phyloP scores from a whole-genome alignment of 306 rosid species.

The Cucumis cinereus region DNA sequence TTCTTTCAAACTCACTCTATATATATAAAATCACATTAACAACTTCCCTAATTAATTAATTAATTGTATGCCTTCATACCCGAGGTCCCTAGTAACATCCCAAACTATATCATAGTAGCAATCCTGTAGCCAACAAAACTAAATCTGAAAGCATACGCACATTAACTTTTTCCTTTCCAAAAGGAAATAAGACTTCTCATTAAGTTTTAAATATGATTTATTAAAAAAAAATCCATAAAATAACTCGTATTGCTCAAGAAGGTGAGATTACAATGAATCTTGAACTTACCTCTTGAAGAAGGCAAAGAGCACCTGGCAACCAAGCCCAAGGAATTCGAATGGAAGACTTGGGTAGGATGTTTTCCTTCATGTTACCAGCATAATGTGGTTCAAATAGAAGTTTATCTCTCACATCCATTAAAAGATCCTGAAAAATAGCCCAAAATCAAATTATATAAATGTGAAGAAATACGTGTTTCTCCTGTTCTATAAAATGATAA shows the following conservation, averaged over 20 bases:
- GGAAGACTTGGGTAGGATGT: slow-evolving; percentile 72
- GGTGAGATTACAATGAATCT: neutral
- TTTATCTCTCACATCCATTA: slow-evolving; percentile 90
- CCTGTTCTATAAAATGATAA: neutral
- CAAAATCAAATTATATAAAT: neutral
- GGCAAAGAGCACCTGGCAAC: slow-evolving; percentile 88
- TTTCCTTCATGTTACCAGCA: slow-evolving; percentile 76
- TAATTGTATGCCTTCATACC: neutral
- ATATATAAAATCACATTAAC: neutral
- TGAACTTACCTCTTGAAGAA: slow-evolving; percentile 82
- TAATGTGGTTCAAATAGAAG: slow-evolving; percentile 93
- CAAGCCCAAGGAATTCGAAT: slow-evolving; percentile 77
- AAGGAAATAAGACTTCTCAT: neutral
- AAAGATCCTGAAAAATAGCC: slow-evolving; percentile 48
- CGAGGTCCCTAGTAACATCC: neutral
- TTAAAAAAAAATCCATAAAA: neutral
- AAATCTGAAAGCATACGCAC: neutral
- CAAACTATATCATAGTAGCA: neutral
- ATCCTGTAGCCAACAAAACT: neutral
- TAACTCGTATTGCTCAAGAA: neutral
- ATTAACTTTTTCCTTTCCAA: neutral
- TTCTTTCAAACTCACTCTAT: neutral
- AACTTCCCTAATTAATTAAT: neutral
- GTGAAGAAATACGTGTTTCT: neutral
- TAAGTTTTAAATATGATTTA: neutral